A percentile compares a stretch with the other conserved stretches of the same genome.
Evolutionary conservation across 176 grass and related monocot genomes (phyloP).

Genomic region (Oryza longistaminata): DNA sequence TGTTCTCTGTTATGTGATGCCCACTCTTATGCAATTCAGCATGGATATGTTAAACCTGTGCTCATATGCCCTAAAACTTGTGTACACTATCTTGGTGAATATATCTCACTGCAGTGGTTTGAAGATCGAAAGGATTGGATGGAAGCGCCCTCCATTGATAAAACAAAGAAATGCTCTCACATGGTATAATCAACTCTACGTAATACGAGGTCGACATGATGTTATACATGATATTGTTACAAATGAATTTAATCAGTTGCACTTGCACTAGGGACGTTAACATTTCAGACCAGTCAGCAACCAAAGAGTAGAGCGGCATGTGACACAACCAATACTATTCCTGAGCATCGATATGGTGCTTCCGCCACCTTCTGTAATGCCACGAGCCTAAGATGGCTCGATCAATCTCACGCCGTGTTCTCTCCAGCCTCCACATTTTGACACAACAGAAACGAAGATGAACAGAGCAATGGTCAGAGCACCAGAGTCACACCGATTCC

Average conservation of each 20-base stretch:
- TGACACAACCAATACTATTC: background rate
- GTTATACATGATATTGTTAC: conserved; percentile 29
- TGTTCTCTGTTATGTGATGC: background rate
- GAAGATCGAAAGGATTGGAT: background rate
- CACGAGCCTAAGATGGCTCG: background rate
- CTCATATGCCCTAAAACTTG: no score
- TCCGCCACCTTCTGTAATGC: conserved; percentile 4
- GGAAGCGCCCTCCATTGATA: background rate
- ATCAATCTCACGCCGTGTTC: background rate
- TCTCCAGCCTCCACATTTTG: background rate
- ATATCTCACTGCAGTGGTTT: background rate
- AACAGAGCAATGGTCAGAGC: conserved; percentile 6
- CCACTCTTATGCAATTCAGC: no score
- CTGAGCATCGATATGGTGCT: conserved; percentile 27
- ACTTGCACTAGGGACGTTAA: conserved; percentile 11
- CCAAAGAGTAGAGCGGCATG: conserved; percentile 22
- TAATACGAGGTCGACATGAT: conserved; percentile 1
- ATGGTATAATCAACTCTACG: conserved; percentile 19
- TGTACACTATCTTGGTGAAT: no score
- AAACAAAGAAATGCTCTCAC: background rate
- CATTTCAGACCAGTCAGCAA: conserved; percentile 25
- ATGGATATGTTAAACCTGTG: no score
- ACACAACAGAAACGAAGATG: conserved; percentile 18
- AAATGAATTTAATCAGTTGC: conserved; percentile 45
- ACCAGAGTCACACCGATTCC: background rate